Conservation (phyloP, 345 rosid species). For the Rhizophora apiculata region DNA sequence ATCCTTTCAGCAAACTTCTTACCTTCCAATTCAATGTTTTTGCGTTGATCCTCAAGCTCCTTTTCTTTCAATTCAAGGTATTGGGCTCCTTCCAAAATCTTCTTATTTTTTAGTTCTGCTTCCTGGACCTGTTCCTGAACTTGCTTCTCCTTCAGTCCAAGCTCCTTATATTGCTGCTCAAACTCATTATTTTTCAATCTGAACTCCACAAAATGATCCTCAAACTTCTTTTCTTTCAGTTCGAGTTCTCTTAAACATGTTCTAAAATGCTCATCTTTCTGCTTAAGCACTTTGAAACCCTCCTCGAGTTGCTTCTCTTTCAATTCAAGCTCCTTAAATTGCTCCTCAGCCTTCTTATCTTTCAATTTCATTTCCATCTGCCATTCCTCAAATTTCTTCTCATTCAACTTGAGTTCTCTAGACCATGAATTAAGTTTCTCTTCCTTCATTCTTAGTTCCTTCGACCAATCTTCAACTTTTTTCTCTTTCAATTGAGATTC, state of each 20-base stretch:
- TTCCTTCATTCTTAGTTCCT: not conserved
- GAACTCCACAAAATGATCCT: constrained; percentile 1
- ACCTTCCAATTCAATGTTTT: constrained; percentile 1
- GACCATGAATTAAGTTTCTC: not conserved
- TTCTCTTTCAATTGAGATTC: constrained; percentile 3
- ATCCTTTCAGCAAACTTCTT: constrained; percentile 10
- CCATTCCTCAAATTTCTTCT: constrained; percentile 1
- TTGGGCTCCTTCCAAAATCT: constrained; percentile 8
- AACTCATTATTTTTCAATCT: constrained; percentile 12
- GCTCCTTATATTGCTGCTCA: not conserved
- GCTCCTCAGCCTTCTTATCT: constrained; percentile 22
- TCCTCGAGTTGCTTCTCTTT: constrained; percentile 9
- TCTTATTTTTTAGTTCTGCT: constrained; percentile 11
- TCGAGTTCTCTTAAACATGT: not conserved
- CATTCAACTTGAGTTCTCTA: not conserved
- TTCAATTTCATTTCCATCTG: constrained; percentile 21
- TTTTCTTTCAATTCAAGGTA: constrained; percentile 9
- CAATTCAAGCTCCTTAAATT: constrained; percentile 9
- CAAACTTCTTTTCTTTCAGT: not conserved
- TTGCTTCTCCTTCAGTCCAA: constrained; percentile 18
- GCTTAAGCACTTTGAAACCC: constrained; percentile 5
- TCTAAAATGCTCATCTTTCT: constrained; percentile 19
- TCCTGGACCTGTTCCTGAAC: constrained; percentile 11
- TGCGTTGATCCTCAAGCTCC: constrained; percentile 1
- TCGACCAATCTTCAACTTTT: not conserved